phyloP scores from a whole-genome alignment of 2,329 filamentous ascomycete species.

The Fusarium chaquense region DNA sequence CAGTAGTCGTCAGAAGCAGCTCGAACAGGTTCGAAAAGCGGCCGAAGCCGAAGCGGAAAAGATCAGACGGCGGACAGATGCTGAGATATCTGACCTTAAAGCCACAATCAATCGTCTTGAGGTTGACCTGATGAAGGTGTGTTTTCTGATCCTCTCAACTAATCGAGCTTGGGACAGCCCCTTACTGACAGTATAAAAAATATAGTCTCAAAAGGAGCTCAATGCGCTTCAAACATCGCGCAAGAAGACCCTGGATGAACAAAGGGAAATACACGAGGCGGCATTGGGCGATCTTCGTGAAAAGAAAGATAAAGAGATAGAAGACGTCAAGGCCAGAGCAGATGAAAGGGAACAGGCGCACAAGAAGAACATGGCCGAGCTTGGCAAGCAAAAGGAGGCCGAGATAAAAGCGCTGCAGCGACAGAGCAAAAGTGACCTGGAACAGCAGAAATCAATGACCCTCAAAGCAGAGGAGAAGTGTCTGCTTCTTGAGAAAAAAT shows the following conservation, averaged over 20 bases:
- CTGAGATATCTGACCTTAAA: slow-evolving; percentile 72
- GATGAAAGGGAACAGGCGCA: slow-evolving; percentile 18
- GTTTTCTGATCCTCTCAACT: slow-evolving; percentile 1
- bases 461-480: slow-evolving; percentile 45
- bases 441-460: slow-evolving; percentile 37
- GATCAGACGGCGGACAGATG: slow-evolving; percentile 63
- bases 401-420: slow-evolving; percentile 47
- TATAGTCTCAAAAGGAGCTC: slow-evolving; percentile 69
- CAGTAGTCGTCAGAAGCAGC: slow-evolving; percentile 55
- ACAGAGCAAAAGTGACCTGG: slow-evolving; percentile 35
- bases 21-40: slow-evolving; percentile 61
- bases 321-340: slow-evolving; percentile 38
- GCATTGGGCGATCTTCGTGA: slow-evolving; percentile 20
- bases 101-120: slow-evolving; percentile 71
- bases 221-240: slow-evolving; percentile 36
- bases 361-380: slow-evolving; percentile 15
- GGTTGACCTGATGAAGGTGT: slow-evolving; percentile 70
- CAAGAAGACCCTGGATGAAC: slow-evolving; percentile 32
- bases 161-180: background rate
- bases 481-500: slow-evolving; percentile 47
- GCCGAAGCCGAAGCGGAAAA: slow-evolving; percentile 64
- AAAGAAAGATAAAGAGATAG: slow-evolving; percentile 61
- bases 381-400: slow-evolving; percentile 27
- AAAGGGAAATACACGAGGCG: slow-evolving; percentile 27
- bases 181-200: slow-evolving; percentile 4